Base-by-base conservation (phyloP, 495 filamentous ascomycete species). In the Podospora australis region DNA sequence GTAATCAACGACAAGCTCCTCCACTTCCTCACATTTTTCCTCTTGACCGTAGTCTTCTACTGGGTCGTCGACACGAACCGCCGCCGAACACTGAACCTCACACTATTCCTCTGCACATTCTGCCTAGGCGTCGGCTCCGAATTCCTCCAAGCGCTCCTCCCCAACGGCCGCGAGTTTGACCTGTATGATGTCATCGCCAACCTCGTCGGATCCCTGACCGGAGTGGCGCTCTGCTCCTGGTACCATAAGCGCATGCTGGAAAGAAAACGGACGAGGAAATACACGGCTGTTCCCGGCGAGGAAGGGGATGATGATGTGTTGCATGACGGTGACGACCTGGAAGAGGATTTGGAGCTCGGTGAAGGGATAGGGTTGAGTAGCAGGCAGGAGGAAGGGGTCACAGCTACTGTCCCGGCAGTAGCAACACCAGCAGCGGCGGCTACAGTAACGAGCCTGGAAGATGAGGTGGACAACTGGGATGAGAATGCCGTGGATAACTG, bases 161-260 rank as follows among this genome's bases (percentile, higher is more conserved):
- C 86, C n/a, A 90, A 88, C 59, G 83, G 75, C 39, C 83, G 91
- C 32, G 61, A 71, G 10, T 98, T 97, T 60, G 92, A 98, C 55
- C 70, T 82, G 38, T 86, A 82, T 46, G 87, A 97, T 59, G 82
- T 97, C 28, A 66, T 90, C 43, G 90, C 90, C 63, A 97, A 97
- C 66, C 62, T 96, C 4, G 74, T 88, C 40, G 92, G 94, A 30
- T 89, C 83, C 48, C 64, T 84, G 13, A 69, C 70, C 2, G 89
- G 78, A 0, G 62, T 96, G 36, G 82, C 75, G 6, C 58, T 95
- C 23, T 90, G 86, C 58, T 81, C 79, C 46, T 89, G 87, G 84
- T 98, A 97, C 53, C 92, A 98, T 67, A 85, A 84, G 50, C 80
- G 92, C 32, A 97, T 97, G 94, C 71, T 98, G 40, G 90, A 96